Conservation (phyloP, 176 grass and related monocot species). For the Elaeis guineensis region DNA sequence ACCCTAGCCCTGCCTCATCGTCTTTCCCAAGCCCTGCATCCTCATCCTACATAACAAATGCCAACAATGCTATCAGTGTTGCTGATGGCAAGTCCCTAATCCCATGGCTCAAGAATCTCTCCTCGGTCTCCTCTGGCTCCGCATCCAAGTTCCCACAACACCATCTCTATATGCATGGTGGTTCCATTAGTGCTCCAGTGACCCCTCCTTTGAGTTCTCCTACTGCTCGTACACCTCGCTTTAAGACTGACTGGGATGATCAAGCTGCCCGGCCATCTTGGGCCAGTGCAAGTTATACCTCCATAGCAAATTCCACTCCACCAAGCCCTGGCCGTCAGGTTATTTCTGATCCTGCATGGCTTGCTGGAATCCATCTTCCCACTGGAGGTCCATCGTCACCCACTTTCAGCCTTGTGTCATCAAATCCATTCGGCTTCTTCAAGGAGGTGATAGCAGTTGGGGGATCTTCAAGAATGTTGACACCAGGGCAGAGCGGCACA, state of each 20-base stretch:
- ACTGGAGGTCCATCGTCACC: slow-evolving; percentile 38
- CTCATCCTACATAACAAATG: slow-evolving; percentile 47
- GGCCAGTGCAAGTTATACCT: neutral
- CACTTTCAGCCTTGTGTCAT: slow-evolving; percentile 69
- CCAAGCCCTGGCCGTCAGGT: slow-evolving; percentile 43
- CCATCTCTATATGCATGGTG: slow-evolving; percentile 30
- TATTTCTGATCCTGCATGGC: slow-evolving; percentile 39
- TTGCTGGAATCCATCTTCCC: slow-evolving; percentile 10
- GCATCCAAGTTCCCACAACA: neutral
- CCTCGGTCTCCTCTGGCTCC: slow-evolving; percentile 15
- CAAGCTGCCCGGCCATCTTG: neutral
- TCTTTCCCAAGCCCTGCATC: slow-evolving; percentile 44
- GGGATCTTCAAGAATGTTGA: slow-evolving; percentile 60
- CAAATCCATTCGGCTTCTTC: slow-evolving; percentile 66
- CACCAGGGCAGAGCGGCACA: slow-evolving; percentile 76
- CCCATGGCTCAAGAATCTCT: slow-evolving; percentile 73
- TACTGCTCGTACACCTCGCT: slow-evolving; percentile 42
- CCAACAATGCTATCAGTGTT: slow-evolving; percentile 18
- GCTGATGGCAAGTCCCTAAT: slow-evolving; percentile 49
- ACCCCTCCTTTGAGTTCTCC: slow-evolving; percentile 83
- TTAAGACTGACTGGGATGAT: slow-evolving; percentile 37
- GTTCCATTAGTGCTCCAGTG: slow-evolving; percentile 81
- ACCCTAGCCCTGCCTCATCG: slow-evolving; percentile 57
- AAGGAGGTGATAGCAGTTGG: slow-evolving; percentile 31
- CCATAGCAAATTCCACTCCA: slow-evolving; percentile 9